A percentile compares a stretch with the other conserved stretches of the same genome.
Conservation (phyloP, 495 filamentous ascomycete species). For the Podospora fimiseda region DNA sequence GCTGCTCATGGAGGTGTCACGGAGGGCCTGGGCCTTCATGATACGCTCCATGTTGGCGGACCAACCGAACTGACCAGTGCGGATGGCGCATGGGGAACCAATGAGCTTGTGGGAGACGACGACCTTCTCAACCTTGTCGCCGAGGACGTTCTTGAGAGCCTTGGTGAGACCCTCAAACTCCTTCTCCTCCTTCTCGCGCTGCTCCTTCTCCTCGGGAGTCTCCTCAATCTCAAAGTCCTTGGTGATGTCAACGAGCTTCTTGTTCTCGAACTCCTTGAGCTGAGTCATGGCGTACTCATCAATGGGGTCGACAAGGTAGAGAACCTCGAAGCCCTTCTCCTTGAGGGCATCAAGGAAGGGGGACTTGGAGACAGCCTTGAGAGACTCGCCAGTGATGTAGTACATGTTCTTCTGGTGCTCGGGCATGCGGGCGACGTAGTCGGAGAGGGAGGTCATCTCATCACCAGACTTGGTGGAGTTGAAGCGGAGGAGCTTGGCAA, state of each 20-base stretch:
- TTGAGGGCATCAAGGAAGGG: constrained; percentile 98
- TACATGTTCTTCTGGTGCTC: constrained; percentile 99
- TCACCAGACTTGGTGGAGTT: constrained; percentile 98
- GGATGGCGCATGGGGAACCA: constrained; percentile 94
- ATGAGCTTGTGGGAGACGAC: constrained; percentile 97
- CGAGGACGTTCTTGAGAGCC: constrained; percentile 95
- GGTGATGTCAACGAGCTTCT: constrained; percentile 99
- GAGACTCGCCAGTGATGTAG: constrained; percentile 99
- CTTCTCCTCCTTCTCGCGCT: constrained; percentile 95
- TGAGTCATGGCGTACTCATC: constrained; percentile 99
- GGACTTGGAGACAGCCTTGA: constrained; percentile 96
- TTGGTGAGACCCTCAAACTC: constrained; percentile 92
- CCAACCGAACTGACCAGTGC: constrained; percentile 99
- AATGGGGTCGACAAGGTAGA: constrained; percentile 98
- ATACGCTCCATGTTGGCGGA: constrained; percentile 99
- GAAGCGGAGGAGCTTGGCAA: constrained; percentile 98
- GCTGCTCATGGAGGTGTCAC: constrained; percentile 97
- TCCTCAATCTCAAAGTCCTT: constrained; percentile 99
- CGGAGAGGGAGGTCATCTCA: constrained; percentile 84
- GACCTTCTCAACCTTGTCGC: constrained; percentile 99
- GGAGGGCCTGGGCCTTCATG: constrained; percentile 99
- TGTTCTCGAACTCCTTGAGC: constrained; percentile 99
- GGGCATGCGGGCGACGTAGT: constrained; percentile 98
- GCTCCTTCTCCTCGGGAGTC: constrained; percentile 97
- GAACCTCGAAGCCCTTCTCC: constrained; percentile 99